Evolutionary conservation across 2,329 filamentous ascomycete species (phyloP), one percentile per base, ranked within the genome.

Genomic region (Venturia pyrina): DNA sequence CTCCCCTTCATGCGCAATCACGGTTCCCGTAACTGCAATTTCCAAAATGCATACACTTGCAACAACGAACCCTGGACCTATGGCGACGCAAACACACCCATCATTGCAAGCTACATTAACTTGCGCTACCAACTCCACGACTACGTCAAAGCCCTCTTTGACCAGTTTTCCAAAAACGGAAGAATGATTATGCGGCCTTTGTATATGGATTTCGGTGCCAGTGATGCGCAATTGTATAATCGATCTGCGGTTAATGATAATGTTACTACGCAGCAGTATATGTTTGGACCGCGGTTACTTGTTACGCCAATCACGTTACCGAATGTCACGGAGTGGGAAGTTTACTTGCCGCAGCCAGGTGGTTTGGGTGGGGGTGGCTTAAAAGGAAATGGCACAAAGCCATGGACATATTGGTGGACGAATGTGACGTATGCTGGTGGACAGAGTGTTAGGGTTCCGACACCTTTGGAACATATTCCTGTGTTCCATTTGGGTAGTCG

Each of bases 351-450:
- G 3, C 66, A 70, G 62, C 71, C 72, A 4, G 53, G 24, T 32
- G 50, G 13, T 40, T 40, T 40, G 37, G 37, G 41, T 43, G 41
- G 1, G 7, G 1, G 28, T 13, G 21, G 28, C 8, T 11, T 24
- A 0, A 67, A 68, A 13, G 64, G 56, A 3, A 72, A 73, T 65
- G 67, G 62, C 0, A 70, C 69, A 7, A 70, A 71, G 62, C 70
- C 72, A 8, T 78, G 76, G 76, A 77, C 75, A 28, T 76, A 77
- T 65, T 77, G 76, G 76, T 77, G 76, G 76, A 75, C 74, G 0
- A 77, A 77, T 64, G 65, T 71, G 40, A 77, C 75, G 40, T 77
- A 73, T 70, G 71, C 72, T n/a, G 76, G 75, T 4, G 75, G 76
- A 1, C 75, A 76, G 68, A 70, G 48, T 19, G 72, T 73, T 17